Conservation (phyloP, 2,329 filamentous ascomycete genomes). For the Lachnum nothofagi region DNA sequence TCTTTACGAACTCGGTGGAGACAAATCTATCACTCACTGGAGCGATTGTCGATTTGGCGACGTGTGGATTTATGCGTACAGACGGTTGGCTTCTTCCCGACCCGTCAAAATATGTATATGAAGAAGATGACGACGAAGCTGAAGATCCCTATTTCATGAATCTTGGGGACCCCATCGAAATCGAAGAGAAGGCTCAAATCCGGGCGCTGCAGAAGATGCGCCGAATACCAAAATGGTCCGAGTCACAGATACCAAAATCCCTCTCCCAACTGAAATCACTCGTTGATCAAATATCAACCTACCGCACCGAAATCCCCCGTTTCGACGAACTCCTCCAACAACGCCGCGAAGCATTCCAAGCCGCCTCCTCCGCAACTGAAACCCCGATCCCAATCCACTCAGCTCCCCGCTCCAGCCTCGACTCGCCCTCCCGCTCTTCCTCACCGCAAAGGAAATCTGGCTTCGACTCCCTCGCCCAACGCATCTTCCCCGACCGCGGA, state of each 20-base stretch:
- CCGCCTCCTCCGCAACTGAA: constrained; percentile 41
- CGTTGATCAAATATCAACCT: constrained; percentile 56
- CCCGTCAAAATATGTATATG: constrained; percentile 58
- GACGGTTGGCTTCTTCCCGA: constrained; percentile 86
- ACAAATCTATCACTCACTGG: constrained; percentile 86
- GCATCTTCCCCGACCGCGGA: constrained; percentile 50
- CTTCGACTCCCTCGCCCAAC: constrained; percentile 58
- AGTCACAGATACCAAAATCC: constrained; percentile 47
- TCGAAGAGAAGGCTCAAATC: constrained; percentile 41
- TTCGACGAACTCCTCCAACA: constrained; percentile 68
- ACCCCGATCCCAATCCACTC: constrained; percentile 27
- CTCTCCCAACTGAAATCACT: constrained; percentile 55
- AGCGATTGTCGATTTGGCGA: constrained; percentile 72
- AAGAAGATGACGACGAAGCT: constrained; percentile 40
- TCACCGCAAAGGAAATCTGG: constrained; percentile 52
- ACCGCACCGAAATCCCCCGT: constrained; percentile 60
- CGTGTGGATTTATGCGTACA: constrained; percentile 77
- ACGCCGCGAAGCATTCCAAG: constrained; percentile 59
- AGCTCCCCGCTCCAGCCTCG: constrained; percentile 39
- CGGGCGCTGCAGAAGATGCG: constrained; percentile 48
- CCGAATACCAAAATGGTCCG: constrained; percentile 49
- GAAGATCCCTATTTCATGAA: constrained; percentile 33
- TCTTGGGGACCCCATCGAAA: constrained; percentile 28
- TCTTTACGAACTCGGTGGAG: constrained; percentile 86
- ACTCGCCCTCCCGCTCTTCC: constrained; percentile 41